Evolutionary conservation across 202 grass and related monocot genomes (phyloP).

Genomic region (Panicum hallii): DNA sequence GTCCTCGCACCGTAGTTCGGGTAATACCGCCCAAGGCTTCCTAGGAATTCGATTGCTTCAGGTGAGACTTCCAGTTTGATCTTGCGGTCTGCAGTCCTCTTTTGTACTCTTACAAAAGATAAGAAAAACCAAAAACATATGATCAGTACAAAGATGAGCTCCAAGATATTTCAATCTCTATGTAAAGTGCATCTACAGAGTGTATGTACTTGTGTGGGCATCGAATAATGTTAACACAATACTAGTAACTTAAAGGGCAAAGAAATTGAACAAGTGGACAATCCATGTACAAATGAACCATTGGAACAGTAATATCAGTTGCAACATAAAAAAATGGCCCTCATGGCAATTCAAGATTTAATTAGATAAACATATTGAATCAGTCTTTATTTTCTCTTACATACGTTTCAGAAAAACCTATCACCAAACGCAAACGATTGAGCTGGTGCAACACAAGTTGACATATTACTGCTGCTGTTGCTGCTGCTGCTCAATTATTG

Average conservation of each 20-base stretch:
- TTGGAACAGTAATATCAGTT: background rate
- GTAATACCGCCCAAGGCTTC: conserved; percentile 79
- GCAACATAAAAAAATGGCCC: background rate
- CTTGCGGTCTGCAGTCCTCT: conserved; percentile 89
- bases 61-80: conserved; percentile 76
- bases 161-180: background rate
- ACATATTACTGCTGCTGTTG: no score
- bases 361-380: background rate
- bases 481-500: no score
- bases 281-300: background rate
- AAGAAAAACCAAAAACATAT: background rate
- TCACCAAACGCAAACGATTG: no score
- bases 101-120: conserved; percentile 61
- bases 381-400: no score
- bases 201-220: background rate
- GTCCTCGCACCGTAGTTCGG: conserved; percentile 94
- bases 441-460: no score
- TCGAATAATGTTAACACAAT: conserved; percentile 2
- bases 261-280: background rate
- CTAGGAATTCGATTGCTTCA: conserved; percentile 71
- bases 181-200: background rate
- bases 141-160: background rate
- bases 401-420: no score
- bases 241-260: background rate
- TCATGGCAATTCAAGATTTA: no score